These are phyloP conservation scores for Calonectria honghensis DNA, from an alignment of 2,329 filamentous ascomycete species.

Conservation along the genomic window DNA sequence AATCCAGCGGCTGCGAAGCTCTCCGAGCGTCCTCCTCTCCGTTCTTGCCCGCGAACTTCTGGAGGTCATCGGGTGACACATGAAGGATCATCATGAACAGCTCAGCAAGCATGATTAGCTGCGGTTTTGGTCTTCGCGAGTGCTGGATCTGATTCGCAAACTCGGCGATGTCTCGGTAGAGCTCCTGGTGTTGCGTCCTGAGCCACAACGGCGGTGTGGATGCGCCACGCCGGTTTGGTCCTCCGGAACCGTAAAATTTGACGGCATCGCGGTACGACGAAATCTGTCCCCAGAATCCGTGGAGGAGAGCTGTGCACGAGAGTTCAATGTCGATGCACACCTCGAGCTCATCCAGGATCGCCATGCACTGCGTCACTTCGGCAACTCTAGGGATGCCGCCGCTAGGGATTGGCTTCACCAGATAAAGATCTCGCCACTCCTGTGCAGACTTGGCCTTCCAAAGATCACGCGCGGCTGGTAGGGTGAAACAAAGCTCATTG, in stretches of 20 bases:
- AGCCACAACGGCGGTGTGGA: conserved; percentile 47
- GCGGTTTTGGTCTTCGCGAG: conserved; percentile 32
- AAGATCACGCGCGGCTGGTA: conserved; percentile 49
- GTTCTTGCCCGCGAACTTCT: conserved; percentile 47
- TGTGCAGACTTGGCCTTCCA: conserved; percentile 48
- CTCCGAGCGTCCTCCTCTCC: conserved; percentile 49
- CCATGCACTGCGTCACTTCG: conserved; percentile 44
- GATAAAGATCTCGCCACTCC: conserved; percentile 47
- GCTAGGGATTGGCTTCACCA: conserved; percentile 37
- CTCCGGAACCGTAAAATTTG: conserved; percentile 35
- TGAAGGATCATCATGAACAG: conserved; percentile 54
- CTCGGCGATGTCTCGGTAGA: conserved; percentile 46
- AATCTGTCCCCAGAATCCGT: conserved; percentile 53
- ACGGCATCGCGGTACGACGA: conserved; percentile 52
- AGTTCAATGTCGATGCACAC: conserved; percentile 47
- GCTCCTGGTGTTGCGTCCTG: conserved; percentile 49
- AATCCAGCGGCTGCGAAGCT: conserved; percentile 41
- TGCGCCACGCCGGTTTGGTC: conserved; percentile 29
- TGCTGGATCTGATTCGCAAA: conserved; percentile 46
- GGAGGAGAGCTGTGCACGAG: conserved; percentile 45
- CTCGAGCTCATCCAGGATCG: conserved; percentile 46
- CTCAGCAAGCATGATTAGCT: conserved; percentile 49
- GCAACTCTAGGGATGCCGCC: conserved; percentile 46
- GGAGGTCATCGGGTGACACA: conserved; percentile 49
- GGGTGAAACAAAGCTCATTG: conserved; percentile 49